Percentiles rank a stretch among this genome's conserved stretches.
Evolutionary conservation across 768 basidiomycete genomes (phyloP).

Genomic region (Boletellus ananas): DNA sequence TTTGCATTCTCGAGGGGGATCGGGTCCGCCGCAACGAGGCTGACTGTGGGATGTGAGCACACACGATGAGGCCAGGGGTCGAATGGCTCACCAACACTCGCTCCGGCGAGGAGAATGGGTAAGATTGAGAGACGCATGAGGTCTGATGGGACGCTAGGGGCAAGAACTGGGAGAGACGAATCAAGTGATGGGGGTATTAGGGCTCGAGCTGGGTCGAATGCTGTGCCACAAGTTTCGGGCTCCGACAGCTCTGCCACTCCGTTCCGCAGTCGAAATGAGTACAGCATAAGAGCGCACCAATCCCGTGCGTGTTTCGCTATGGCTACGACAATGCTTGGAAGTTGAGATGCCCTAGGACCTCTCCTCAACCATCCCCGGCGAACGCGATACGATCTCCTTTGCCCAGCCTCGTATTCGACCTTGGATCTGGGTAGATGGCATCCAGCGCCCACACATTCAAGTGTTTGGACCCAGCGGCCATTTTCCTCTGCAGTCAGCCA

Average conservation of each 20-base stretch:
- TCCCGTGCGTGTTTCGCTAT: background rate
- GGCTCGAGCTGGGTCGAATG: background rate
- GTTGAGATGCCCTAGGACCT: background rate
- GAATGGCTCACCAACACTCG: slow-evolving; percentile 28
- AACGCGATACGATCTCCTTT: too few relatives aligned
- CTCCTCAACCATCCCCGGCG: too few relatives aligned
- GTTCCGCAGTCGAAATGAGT: slow-evolving; percentile 9
- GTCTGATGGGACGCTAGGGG: background rate
- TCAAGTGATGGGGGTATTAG: background rate
- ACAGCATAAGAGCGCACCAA: background rate
- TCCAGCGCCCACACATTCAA: too few relatives aligned
- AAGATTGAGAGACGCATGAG: slow-evolving; percentile 39
- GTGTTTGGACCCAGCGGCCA: background rate
- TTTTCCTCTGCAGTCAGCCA: background rate
- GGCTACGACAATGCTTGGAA: background rate
- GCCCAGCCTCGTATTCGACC: too few relatives aligned
- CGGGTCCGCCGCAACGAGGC: slow-evolving; percentile 47
- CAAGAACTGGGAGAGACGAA: background rate
- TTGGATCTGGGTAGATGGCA: too few relatives aligned
- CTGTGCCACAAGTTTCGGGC: slow-evolving; percentile 17
- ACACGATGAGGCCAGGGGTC: background rate
- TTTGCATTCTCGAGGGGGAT: slow-evolving; percentile 38
- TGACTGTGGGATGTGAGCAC: slow-evolving; percentile 15
- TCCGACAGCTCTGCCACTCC: slow-evolving; percentile 14
- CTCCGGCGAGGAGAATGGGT: slow-evolving; percentile 36